phyloP scores from a whole-genome alignment of 2,329 filamentous ascomycete genomes.

The Xylaria sp. region DNA sequence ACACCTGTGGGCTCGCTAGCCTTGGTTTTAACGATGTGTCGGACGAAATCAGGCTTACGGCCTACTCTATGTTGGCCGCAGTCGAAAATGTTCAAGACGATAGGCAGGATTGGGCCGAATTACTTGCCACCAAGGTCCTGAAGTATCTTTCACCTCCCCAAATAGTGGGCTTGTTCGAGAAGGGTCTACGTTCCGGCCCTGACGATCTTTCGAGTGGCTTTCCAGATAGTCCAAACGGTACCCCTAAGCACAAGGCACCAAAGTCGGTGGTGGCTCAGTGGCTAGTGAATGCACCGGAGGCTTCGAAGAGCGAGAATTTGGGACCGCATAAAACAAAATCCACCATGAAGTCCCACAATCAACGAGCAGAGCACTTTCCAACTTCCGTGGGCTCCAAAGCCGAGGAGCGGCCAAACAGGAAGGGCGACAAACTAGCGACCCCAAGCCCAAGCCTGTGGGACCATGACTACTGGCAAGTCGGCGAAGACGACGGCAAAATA shows the following conservation, averaged over 20 bases:
- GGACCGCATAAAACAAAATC: not conserved
- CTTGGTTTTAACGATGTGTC: constrained; percentile 27
- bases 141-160: not conserved
- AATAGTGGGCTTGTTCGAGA: not conserved
- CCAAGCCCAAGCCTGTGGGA: constrained; percentile 33
- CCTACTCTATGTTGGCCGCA: constrained; percentile 15
- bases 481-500: constrained; percentile 12
- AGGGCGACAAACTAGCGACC: too few species aligned
- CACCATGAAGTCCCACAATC: not conserved
- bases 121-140: constrained; percentile 13
- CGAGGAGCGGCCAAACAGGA: not conserved
- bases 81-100: not conserved
- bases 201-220: not conserved
- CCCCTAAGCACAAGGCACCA: not conserved
- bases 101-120: constrained; percentile 16
- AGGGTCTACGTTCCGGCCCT: not conserved
- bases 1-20: constrained; percentile 5
- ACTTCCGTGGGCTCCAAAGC: too few species aligned
- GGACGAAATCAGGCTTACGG: constrained; percentile 22
- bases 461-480: constrained; percentile 35
- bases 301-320: not conserved
- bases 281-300: not conserved
- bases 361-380: not conserved
- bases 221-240: not conserved
- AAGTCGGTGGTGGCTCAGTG: not conserved